Evolutionary conservation across 345 rosid genomes (phyloP).

Genomic region (Geranium brycei): DNA sequence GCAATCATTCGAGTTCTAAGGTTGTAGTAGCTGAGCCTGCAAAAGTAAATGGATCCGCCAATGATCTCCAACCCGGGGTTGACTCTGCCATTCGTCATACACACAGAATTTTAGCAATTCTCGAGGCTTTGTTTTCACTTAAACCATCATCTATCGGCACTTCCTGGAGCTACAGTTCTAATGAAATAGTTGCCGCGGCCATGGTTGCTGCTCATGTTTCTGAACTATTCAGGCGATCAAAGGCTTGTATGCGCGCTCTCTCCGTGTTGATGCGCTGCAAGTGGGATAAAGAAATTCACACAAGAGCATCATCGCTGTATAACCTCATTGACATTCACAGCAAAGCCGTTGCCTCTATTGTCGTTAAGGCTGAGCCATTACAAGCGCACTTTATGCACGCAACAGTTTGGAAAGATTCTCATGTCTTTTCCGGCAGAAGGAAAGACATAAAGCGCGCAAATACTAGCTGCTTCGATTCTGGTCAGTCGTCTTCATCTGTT

Average conservation of each 20-base stretch:
- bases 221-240: conserved; percentile 77
- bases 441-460: conserved; percentile 25
- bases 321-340: conserved; percentile 92
- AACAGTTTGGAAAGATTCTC: conserved; percentile 51
- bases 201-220: conserved; percentile 99
- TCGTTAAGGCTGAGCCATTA: conserved; percentile 84
- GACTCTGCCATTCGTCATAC: conserved; percentile 80
- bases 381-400: conserved; percentile 56
- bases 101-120: conserved; percentile 70
- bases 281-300: conserved; percentile 75
- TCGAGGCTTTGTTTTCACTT: conserved; percentile 87
- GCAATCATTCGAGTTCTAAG: conserved; percentile 30
- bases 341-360: conserved; percentile 86
- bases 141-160: conserved; percentile 91
- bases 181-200: conserved; percentile 98
- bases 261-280: conserved; percentile 78
- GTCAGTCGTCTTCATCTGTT: conserved; percentile 25
- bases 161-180: conserved; percentile 87
- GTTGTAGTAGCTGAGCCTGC: conserved; percentile 32
- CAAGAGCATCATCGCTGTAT: conserved; percentile 70
- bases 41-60: conserved; percentile 46
- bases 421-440: conserved; percentile 25
- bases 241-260: conserved; percentile 79
- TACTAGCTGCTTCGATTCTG: conserved; percentile 25
- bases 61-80: conserved; percentile 41